Evolutionary conservation across 768 basidiomycete species (phyloP).

Genomic region (Grammothele lineata): DNA sequence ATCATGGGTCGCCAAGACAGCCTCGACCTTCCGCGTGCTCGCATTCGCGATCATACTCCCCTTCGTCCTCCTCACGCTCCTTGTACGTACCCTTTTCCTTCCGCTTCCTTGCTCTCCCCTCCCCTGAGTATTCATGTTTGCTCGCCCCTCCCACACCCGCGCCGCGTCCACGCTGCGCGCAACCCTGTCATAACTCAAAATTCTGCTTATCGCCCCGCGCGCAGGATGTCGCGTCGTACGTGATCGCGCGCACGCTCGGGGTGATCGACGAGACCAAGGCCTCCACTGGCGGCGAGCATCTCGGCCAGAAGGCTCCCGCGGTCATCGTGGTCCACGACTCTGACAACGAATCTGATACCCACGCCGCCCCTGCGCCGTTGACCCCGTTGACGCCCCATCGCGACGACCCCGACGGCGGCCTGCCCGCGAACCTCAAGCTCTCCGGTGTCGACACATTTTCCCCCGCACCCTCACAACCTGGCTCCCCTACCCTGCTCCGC

Average conservation of each 20-base stretch:
- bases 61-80: constrained; percentile 56
- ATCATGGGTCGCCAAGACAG: constrained; percentile 66
- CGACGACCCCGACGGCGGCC: constrained; percentile 19
- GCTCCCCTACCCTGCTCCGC: constrained; percentile 51
- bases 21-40: constrained; percentile 60
- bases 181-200: neutral
- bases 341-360: neutral
- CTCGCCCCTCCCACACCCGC: no score
- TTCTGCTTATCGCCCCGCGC: neutral
- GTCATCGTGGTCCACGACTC: constrained; percentile 7
- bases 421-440: constrained; percentile 40
- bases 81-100: constrained; percentile 30
- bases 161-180: no score
- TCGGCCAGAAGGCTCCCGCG: neutral
- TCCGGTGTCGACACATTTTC: constrained; percentile 74
- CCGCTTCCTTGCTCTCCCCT: neutral
- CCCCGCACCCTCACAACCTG: constrained; percentile 60
- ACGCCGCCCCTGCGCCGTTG: neutral
- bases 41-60: constrained; percentile 47
- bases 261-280: constrained; percentile 72
- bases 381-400: constrained; percentile 8
- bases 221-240: constrained; percentile 78
- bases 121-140: neutral
- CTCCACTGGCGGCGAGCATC: constrained; percentile 45
- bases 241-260: constrained; percentile 78